Percentiles rank a stretch among this genome's conserved stretches.
These are phyloP conservation scores for Apiotrichum domesticum DNA, from an alignment of 1,284 basidiomycete species.

Conservation along the genomic window DNA sequence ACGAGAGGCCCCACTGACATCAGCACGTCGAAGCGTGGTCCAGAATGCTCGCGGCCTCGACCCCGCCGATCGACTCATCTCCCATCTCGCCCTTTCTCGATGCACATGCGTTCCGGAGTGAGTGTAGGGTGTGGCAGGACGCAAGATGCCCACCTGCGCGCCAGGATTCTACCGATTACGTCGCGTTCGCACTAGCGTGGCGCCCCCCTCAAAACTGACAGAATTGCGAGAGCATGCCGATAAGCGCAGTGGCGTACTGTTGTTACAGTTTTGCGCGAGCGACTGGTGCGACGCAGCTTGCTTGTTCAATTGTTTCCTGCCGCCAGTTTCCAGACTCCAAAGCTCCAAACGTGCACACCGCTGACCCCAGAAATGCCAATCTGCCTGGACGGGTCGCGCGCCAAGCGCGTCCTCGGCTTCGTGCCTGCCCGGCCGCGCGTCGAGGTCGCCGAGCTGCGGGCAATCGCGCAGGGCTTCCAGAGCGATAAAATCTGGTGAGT, in stretches of 20 bases:
- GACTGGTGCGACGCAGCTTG: no score
- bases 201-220: no score
- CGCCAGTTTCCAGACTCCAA: no score
- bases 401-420: conserved; percentile 57
- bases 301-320: no score
- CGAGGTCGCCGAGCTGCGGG: conserved; percentile 32
- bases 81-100: conserved; percentile 79
- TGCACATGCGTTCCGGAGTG: conserved; percentile 53
- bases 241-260: no score
- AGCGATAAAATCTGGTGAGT: conserved; percentile 41
- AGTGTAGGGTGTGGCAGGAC: conserved; percentile 7
- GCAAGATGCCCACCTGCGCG: no score
- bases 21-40: conserved; percentile 75
- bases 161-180: no score
- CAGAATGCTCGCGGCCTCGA: conserved; percentile 67
- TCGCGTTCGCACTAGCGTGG: no score
- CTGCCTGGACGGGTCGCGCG: conserved; percentile 41
- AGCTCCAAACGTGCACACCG: not conserved
- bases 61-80: conserved; percentile 67
- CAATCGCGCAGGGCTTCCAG: conserved; percentile 41
- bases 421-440: conserved; percentile 56
- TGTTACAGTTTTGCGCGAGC: no score
- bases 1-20: not conserved
- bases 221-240: no score
- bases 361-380: conserved; percentile 52